Base-by-base conservation (phyloP, 1,284 basidiomycete species). In the Cryptococcus jaspeensis region DNA sequence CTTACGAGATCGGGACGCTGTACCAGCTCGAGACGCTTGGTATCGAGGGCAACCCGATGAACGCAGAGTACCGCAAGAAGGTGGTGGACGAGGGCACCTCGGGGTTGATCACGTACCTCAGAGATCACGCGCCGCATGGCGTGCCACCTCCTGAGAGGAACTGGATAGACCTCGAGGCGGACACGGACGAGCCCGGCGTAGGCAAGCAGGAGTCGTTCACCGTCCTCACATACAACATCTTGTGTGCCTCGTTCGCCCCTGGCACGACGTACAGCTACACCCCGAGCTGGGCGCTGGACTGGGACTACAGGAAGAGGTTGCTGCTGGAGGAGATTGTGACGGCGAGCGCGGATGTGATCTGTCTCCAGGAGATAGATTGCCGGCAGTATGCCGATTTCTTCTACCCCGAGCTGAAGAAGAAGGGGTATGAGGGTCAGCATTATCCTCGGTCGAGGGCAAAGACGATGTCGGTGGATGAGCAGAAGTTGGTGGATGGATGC, bases 301-400 rank as follows among this genome's bases (percentile, higher is more conserved):
- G 96, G 96, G 86, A 89, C 43, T 98, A 96, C 75, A 85, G 96
- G 59, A 94, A 92, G 78, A 89, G 92, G 62, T 81, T 91, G 57
- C 93, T 99, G 64, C 73, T 97, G 65, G 84, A 87, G 52, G 94
- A 99, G 79, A 82, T 98, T 49, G 83, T 88, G 78, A 84, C 84
- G 64, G 88, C 91, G 66, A 84, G 87, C 44, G 84, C 91, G 53
- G 96, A 99, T 78, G 87, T 99, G 66, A 78, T 98, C 59, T 99
- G 96, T 77, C 78, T 99, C 61, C 79, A 84, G 71, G 96, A 99
- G 79, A 89, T 98, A 61, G 95, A 95, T 71, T 87, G 87, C 59
- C 87, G 88, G 47, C 90, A 94, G 76, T 99, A 90, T 77, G 90
- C 96, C 78, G 92, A 94, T 52, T 98, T 87, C 79, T 97, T 99